A percentile compares a stretch with the other conserved stretches of the same genome.
Conservation (phyloP, 108 stramenopile genomes). For the Seminavis robusta region DNA sequence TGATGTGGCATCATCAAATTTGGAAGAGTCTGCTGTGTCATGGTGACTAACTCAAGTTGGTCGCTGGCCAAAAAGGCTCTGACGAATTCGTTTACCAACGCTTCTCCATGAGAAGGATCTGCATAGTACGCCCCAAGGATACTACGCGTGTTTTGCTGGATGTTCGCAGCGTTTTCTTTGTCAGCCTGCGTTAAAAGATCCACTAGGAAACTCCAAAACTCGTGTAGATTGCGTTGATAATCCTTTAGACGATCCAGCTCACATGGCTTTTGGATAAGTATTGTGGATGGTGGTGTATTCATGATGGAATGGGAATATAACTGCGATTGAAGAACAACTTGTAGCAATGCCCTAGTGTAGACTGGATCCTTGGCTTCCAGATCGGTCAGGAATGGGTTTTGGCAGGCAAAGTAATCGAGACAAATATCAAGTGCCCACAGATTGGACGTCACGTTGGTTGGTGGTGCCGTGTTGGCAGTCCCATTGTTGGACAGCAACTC, state of each 20-base stretch:
- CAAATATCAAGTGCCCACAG: constrained; percentile 57
- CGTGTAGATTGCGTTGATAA: background rate
- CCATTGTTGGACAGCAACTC: background rate
- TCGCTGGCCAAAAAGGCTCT: too few relatives aligned
- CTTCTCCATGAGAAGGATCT: too few relatives aligned
- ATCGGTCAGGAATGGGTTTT: constrained; percentile 50
- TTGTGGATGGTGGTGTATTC: background rate
- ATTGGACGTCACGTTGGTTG: background rate
- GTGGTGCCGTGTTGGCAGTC: background rate
- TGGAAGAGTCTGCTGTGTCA: too few relatives aligned
- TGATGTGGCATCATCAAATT: too few relatives aligned
- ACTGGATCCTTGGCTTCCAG: constrained; percentile 17
- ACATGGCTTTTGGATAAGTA: background rate
- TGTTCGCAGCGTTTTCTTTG: too few relatives aligned
- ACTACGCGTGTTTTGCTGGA: too few relatives aligned
- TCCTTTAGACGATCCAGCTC: background rate
- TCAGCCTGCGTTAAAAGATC: too few relatives aligned
- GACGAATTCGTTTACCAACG: too few relatives aligned
- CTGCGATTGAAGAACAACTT: too few relatives aligned
- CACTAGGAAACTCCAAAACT: background rate
- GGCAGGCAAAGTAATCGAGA: constrained; percentile 58
- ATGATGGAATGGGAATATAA: background rate
- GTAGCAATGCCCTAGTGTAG: background rate
- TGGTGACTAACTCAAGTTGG: too few relatives aligned
- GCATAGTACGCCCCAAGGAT: too few relatives aligned